Conservation (phyloP, 2,329 filamentous ascomycete species). For the Fusarium dimerum region DNA sequence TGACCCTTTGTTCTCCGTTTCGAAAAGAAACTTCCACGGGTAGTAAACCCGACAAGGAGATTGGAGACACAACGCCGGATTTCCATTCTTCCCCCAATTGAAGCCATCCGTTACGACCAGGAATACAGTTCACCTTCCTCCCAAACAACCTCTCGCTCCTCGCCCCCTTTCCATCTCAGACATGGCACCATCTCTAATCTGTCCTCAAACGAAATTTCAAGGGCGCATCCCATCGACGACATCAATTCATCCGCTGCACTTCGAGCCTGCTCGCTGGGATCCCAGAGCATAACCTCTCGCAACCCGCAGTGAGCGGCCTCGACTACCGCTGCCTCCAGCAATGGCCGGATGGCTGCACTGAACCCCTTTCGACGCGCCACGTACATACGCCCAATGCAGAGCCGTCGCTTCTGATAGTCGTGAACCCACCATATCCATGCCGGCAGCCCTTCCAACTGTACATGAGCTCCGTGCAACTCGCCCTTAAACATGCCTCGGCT, state of each 20-base stretch:
- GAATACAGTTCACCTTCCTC: constrained; percentile 20
- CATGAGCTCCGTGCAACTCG: constrained; percentile 6
- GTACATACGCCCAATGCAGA: constrained; percentile 18
- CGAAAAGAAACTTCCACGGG: not conserved
- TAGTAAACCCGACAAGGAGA: not conserved
- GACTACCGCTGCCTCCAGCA: constrained; percentile 36
- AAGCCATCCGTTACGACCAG: constrained; percentile 9
- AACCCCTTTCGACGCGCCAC: constrained; percentile 21
- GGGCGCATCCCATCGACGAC: constrained; percentile 38
- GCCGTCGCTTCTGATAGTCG: constrained; percentile 30
- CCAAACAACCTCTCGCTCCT: constrained; percentile 28
- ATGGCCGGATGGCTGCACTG: constrained; percentile 24
- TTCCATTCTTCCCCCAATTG: constrained; percentile 6
- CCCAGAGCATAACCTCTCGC: constrained; percentile 38
- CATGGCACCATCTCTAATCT: constrained; percentile 36
- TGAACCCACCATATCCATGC: constrained; percentile 40
- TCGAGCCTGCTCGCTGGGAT: constrained; percentile 34
- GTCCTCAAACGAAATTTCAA: constrained; percentile 29
- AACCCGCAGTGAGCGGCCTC: constrained; percentile 36
- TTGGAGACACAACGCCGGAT: not conserved
- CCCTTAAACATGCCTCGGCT: constrained; percentile 2
- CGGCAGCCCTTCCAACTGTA: constrained; percentile 10
- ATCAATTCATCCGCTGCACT: constrained; percentile 32
- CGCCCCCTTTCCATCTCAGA: constrained; percentile 38
- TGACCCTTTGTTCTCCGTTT: not conserved